Evolutionary conservation across 805 yeast genomes (phyloP), one percentile per base, ranked within the genome.

Genomic region (Kodamaea kaohsiungensis): DNA sequence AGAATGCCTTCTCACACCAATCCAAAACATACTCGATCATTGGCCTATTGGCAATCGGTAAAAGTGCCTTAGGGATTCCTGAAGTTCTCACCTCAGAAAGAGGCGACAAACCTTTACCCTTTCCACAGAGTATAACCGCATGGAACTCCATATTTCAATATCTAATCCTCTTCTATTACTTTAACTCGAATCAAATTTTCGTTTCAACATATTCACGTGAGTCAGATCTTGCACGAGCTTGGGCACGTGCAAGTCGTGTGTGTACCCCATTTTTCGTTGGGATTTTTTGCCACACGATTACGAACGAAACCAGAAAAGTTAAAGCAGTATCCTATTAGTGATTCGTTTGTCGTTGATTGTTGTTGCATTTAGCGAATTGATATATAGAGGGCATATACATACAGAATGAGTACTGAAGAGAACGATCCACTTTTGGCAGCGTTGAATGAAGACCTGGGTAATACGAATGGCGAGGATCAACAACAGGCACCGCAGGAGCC

Each of bases 1-100:
- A 92, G 55, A 86, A 86, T 2, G 96, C 97, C 65, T 80, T 79
- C 64, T 86, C 91, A 76, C 98, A 92, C 98, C 98, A 95, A 61
- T 88, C 92, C 37, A 95, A 76, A 1, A 88, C 96, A 65, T 90
- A 88, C 63, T 86, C 87, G 43, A 95, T 75, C 91, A 95, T 86
- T 12, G 97, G 96, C 63, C 82, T 82, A 68, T 92, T 92, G 7
- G 95, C 98, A 37, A 95, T 78, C 1, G 98, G 98, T 45, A 96
- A 71, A 48, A 92, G 74, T 0, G 98, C 96, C 73, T 95, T 95
- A 7, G 96, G 82, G 6, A 81, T 67, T 15, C 95, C 92, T 1
- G 87, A 76, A 13, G 83, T 79, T 49, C 86, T 75, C 38, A 76
- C 78, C 25, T 80, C 74, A 0, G 92, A 81, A 57, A 93, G 83